Conservation (phyloP, 2,329 filamentous ascomycete genomes). For the Davidsoniella eucalypti region DNA sequence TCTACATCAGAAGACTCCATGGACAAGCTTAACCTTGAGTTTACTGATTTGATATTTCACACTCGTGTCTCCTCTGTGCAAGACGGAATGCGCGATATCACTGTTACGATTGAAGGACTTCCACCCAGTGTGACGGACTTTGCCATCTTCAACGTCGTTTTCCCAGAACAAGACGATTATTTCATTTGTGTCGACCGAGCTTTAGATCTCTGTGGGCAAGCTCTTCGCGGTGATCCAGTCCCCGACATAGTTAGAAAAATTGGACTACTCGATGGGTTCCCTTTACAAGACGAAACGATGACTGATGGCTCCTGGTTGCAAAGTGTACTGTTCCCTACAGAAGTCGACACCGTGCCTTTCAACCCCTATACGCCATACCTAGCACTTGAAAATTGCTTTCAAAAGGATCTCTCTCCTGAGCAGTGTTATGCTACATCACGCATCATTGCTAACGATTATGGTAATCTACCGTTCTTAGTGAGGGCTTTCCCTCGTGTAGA, state of each 20-base stretch:
- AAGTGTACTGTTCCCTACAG: background rate
- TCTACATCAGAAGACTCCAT: too few species aligned
- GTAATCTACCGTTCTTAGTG: background rate
- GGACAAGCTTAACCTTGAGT: background rate
- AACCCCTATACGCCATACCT: background rate
- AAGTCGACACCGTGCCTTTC: background rate
- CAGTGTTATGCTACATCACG: background rate
- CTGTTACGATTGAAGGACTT: too few species aligned
- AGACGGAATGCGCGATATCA: too few species aligned
- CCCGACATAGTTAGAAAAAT: too few species aligned
- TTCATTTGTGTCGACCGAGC: too few species aligned
- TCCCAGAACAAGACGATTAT: too few species aligned
- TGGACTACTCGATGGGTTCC: too few species aligned
- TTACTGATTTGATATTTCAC: background rate
- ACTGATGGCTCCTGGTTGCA: slow-evolving; percentile 1
- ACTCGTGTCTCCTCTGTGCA: background rate
- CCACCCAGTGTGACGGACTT: background rate
- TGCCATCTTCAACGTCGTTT: background rate
- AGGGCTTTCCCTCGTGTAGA: background rate
- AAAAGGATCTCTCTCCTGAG: background rate
- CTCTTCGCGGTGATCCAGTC: too few species aligned
- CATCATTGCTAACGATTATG: background rate
- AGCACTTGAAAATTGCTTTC: background rate
- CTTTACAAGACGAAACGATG: background rate
- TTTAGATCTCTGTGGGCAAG: too few species aligned